Conservation (phyloP, 2,329 filamentous ascomycete genomes). For the Calonectria montana region DNA sequence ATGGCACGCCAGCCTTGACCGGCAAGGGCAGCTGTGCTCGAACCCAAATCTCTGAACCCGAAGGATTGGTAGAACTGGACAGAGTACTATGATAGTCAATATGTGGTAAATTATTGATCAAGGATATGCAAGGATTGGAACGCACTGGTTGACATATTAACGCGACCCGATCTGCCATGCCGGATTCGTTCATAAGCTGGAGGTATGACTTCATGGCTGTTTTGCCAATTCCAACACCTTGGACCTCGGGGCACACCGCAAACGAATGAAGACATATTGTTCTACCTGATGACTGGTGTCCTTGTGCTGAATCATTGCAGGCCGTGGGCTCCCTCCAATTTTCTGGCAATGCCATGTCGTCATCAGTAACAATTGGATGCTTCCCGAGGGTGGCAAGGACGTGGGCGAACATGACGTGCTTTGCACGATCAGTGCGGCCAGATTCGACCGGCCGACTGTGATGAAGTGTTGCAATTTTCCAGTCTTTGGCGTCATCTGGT, state of each 20-base stretch:
- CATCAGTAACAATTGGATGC: slow-evolving; percentile 74
- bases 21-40: slow-evolving; percentile 77
- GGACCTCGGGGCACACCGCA: slow-evolving; percentile 80
- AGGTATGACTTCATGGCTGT: slow-evolving; percentile 81
- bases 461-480: slow-evolving; percentile 63
- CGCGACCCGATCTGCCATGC: slow-evolving; percentile 77
- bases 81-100: slow-evolving; percentile 61
- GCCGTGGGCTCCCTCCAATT: slow-evolving; percentile 69
- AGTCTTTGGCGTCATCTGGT: slow-evolving; percentile 57
- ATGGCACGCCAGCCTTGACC: slow-evolving; percentile 87
- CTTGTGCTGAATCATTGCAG: slow-evolving; percentile 59
- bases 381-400: slow-evolving; percentile 79
- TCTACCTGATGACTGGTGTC: slow-evolving; percentile 78
- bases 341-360: slow-evolving; percentile 78
- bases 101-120: background rate
- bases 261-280: slow-evolving; percentile 88
- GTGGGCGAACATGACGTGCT: slow-evolving; percentile 78
- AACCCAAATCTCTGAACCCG: slow-evolving; percentile 76
- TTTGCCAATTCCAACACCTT: slow-evolving; percentile 78
- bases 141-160: slow-evolving; percentile 80
- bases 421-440: slow-evolving; percentile 40
- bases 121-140: slow-evolving; percentile 5
- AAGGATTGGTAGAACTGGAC: slow-evolving; percentile 81
- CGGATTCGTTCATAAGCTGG: slow-evolving; percentile 78
- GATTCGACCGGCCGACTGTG: slow-evolving; percentile 68